phyloP scores from a whole-genome alignment of 805 yeast species.

The Wickerhamiella nectarea region DNA sequence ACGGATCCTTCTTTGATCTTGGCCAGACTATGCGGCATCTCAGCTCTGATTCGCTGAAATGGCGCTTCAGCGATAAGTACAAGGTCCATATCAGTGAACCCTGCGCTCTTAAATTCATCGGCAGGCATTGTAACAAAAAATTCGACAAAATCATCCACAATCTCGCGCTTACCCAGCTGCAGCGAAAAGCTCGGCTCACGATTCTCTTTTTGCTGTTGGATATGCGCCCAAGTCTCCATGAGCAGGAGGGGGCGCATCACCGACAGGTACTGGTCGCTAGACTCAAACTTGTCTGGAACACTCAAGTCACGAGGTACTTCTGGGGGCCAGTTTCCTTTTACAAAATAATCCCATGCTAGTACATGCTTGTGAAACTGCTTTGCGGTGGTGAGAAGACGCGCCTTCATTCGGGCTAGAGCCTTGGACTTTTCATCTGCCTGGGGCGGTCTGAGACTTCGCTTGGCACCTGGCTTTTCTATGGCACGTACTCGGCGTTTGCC shows the following conservation, averaged over 20 bases:
- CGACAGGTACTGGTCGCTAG: slow-evolving; percentile 51
- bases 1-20: slow-evolving; percentile 50
- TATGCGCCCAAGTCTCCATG: slow-evolving; percentile 88
- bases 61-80: slow-evolving; percentile 41
- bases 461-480: slow-evolving; percentile 14
- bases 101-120: slow-evolving; percentile 35
- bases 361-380: slow-evolving; percentile 59
- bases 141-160: slow-evolving; percentile 78
- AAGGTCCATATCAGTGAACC: slow-evolving; percentile 63
- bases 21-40: slow-evolving; percentile 50
- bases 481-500: slow-evolving; percentile 10
- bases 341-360: slow-evolving; percentile 63
- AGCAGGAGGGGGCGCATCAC: slow-evolving; percentile 68
- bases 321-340: slow-evolving; percentile 40
- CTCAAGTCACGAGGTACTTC: slow-evolving; percentile 27
- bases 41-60: slow-evolving; percentile 13
- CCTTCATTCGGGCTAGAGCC: slow-evolving; percentile 67
- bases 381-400: slow-evolving; percentile 62
- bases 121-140: slow-evolving; percentile 61
- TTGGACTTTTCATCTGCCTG: slow-evolving; percentile 33
- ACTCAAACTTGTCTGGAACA: slow-evolving; percentile 43
- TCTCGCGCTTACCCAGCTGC: slow-evolving; percentile 63
- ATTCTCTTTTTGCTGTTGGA: slow-evolving; percentile 57
- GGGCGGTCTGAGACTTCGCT: slow-evolving; percentile 8
- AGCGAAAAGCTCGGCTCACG: slow-evolving; percentile 46